These are phyloP conservation scores for Bruguiera sexangula DNA, from an alignment of 345 rosid species.

Conservation along the genomic window DNA sequence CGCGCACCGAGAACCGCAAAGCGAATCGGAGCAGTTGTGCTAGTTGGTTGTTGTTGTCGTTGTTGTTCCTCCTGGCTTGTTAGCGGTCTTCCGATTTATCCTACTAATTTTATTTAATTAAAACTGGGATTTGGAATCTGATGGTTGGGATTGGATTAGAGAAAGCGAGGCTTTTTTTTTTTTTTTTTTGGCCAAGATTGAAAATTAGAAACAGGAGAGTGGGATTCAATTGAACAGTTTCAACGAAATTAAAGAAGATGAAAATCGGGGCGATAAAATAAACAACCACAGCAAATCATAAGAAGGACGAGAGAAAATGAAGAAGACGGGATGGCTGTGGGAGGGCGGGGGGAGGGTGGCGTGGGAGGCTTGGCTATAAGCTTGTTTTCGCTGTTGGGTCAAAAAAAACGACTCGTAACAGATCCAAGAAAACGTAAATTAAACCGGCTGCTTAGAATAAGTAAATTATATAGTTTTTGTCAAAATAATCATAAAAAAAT, in stretches of 20 bases:
- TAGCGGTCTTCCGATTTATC: too few relatives aligned
- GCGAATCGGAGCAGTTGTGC: too few relatives aligned
- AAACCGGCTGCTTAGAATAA: too few relatives aligned
- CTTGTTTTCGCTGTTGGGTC: slow-evolving; percentile 6
- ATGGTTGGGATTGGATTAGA: neutral
- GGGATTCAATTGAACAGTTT: slow-evolving; percentile 38
- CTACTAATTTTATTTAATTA: neutral
- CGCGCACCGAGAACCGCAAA: too few relatives aligned
- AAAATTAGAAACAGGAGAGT: slow-evolving; percentile 21
- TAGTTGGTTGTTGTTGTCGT: too few relatives aligned
- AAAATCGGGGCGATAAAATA: neutral
- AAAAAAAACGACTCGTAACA: slow-evolving; percentile 22
- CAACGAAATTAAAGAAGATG: slow-evolving; percentile 39
- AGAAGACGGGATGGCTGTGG: slow-evolving; percentile 5
- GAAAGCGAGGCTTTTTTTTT: neutral
- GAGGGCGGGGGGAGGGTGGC: neutral
- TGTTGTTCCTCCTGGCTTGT: too few relatives aligned
- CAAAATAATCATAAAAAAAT: too few relatives aligned
- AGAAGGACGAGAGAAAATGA: slow-evolving; percentile 11
- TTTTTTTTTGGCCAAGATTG: neutral
- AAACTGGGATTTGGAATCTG: slow-evolving; percentile 8
- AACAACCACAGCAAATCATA: neutral
- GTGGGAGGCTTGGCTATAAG: too few relatives aligned
- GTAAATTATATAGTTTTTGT: too few relatives aligned
- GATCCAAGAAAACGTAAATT: slow-evolving; percentile 3